Percentiles rank a stretch among this genome's conserved stretches.
These are phyloP conservation scores for Monosporascus sp. DNA, from an alignment of 2,329 filamentous ascomycete species.

Conservation along the genomic window DNA sequence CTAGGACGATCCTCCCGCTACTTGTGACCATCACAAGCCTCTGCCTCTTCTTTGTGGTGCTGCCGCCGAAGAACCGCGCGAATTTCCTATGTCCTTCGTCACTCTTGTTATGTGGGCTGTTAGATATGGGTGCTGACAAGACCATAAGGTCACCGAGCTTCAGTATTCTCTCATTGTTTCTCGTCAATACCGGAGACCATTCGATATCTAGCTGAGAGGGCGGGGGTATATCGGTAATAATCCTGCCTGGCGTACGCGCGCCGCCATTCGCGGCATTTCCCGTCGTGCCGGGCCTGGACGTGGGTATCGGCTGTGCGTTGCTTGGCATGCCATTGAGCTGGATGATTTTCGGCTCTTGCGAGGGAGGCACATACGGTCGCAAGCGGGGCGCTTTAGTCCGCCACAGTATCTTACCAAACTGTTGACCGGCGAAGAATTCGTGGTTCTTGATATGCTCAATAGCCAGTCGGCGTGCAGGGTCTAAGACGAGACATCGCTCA, in stretches of 20 bases:
- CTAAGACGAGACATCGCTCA: conserved; percentile 82
- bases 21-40: conserved; percentile 93
- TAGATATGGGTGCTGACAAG: conserved; percentile 68
- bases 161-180: conserved; percentile 86
- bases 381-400: conserved; percentile 82
- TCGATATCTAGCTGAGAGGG: conserved; percentile 96
- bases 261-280: conserved; percentile 38
- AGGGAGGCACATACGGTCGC: conserved; percentile 73
- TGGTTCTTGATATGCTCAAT: conserved; percentile 97
- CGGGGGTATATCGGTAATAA: conserved; percentile 94
- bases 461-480: conserved; percentile 76
- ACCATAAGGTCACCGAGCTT: conserved; percentile 91
- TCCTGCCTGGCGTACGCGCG: conserved; percentile 62
- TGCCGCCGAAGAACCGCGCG: conserved; percentile 87
- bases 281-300: conserved; percentile 26
- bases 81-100: conserved; percentile 80
- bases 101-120: conserved; percentile 66
- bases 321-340: conserved; percentile 58
- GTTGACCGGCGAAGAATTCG: conserved; percentile 84
- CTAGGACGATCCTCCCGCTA: conserved; percentile 81
- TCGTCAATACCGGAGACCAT: conserved; percentile 92
- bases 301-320: conserved; percentile 19
- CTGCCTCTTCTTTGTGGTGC: conserved; percentile 86
- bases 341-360: conserved; percentile 68
- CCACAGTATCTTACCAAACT: conserved; percentile 82